phyloP scores from a whole-genome alignment of 306 rosid species.

The Quercus alba region DNA sequence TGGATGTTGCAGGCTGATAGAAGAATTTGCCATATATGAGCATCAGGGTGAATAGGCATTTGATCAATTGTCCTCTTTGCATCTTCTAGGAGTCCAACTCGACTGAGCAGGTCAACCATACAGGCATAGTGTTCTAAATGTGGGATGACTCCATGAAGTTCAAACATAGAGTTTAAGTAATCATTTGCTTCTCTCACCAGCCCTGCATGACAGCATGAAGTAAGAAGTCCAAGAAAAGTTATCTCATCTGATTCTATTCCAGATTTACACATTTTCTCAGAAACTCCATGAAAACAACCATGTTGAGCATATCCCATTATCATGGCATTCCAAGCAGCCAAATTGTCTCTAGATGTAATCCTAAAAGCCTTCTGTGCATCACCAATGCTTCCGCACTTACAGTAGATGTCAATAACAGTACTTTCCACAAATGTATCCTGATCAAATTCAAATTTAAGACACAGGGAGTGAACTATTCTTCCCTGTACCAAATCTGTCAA shows the following conservation, averaged over 20 bases:
- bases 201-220: background rate
- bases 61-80: too few relatives aligned
- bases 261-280: background rate
- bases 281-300: slow-evolving; percentile 2
- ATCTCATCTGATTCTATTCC: slow-evolving; percentile 11
- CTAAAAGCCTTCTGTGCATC: slow-evolving; percentile 10
- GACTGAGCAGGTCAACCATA: too few relatives aligned
- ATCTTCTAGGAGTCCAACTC: too few relatives aligned
- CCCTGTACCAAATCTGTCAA: background rate
- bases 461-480: background rate
- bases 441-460: slow-evolving; percentile 11
- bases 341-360: background rate
- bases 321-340: slow-evolving; percentile 17
- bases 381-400: slow-evolving; percentile 12
- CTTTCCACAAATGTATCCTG: slow-evolving; percentile 13
- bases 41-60: too few relatives aligned
- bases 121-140: too few relatives aligned
- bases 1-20: too few relatives aligned
- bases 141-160: too few relatives aligned
- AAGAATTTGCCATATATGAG: too few relatives aligned
- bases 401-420: slow-evolving; percentile 5
- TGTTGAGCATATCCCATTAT: slow-evolving; percentile 16
- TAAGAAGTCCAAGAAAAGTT: slow-evolving; percentile 8
- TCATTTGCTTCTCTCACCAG: too few relatives aligned
- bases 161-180: too few relatives aligned